Evolutionary conservation across 2,329 filamentous ascomycete genomes (phyloP), one percentile per base, ranked within the genome.

Genomic region (Diaporthe sp.): DNA sequence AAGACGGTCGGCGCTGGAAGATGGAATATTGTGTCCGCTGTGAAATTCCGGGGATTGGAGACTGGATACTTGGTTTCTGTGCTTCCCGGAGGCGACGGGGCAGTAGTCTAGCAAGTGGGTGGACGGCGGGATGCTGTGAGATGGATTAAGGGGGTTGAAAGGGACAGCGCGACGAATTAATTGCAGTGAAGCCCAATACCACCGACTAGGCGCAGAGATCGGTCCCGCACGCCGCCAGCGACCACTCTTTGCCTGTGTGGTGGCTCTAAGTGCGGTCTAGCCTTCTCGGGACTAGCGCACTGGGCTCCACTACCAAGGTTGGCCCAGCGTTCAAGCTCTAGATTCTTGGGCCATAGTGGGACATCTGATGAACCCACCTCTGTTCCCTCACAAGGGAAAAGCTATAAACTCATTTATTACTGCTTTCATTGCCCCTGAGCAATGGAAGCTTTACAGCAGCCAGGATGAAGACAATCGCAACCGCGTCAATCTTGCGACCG

Each of bases 71-170:
- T 59, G 37, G 50, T 12, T 53, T 25, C 56, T 63, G 44, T 71
- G 44, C 32, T 53, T 50, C 56, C 44, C 56, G 50, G 55, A 61
- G 69, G 56, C 69, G 44, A 71, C 69, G 35, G 35, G 69, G 56
- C 44, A 17, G 56, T 19, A 27, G 63, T 53, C 19, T 47, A 53
- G 47, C 47, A 53, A 39, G 63, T 68, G 63, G 44, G 47, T 83
- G 90, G 86, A 79, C 78, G 76, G 76, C 50, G 56, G 70, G 27
- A 55, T 51, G 55, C 63, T 59, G 59, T 25, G 22, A 55, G 39
- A 35, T 55, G 51, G 55, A 53, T 65, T 71, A 74, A 74, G 68
- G 74, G 74, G 74, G 74, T 42, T 47, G 61, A 75, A 75, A 70
- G 59, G 74, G 74, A 75, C 74, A 75, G 74, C 74, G 74, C 72